Base-by-base conservation (phyloP, 768 basidiomycete genomes). In the Auricularia auricula-judae region DNA sequence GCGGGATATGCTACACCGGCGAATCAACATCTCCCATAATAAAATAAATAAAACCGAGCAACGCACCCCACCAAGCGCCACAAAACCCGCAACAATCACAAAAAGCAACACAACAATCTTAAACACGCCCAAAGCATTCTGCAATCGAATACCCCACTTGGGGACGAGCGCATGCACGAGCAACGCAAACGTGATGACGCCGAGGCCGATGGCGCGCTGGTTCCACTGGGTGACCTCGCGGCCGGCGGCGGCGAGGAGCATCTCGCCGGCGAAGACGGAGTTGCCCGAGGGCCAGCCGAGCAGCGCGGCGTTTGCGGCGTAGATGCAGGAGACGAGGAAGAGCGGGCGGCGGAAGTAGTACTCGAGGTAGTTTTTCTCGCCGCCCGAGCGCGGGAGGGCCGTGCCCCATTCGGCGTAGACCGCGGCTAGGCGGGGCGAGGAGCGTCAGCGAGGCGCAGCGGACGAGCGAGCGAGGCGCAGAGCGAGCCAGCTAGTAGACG, bases 291-390 rank as follows among this genome's bases (percentile, higher is more conserved):
- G 36, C 67, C 80, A 81, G 2, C 72, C 71, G 12, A 79, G 72
- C 47, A 83, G 47, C 47, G 83, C 81, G 0, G 80, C 79, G 56
- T 81, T 81, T 47, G 72, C 67, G 1, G 82, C 78, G 62, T 82
- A 84, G 12, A 83, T 70, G 11, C 81, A 71, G 0, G 82, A 83
- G 3, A 77, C 79, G 2, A 84, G 72, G 60, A 77, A 79, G 65
- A 72, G 76, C 3, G 83, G 82, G 36, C 71, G 36, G 47, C 81
- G 76, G 72, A 82, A 89, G 23, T 88, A 81, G 70, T 80, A 88
- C 66, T 89, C 87, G 43, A 90, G 74, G 68, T 89, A 90, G 63
- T 85, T 87, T 75, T 89, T 89, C 76, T 89, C 88, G 2, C 84
- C 84, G 10, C 84, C 84, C 11, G 81, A 83, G 1, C 84, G 78